These are phyloP conservation scores for Anisogramma anomala DNA, from an alignment of 2,329 filamentous ascomycete genomes.

Conservation along the genomic window DNA sequence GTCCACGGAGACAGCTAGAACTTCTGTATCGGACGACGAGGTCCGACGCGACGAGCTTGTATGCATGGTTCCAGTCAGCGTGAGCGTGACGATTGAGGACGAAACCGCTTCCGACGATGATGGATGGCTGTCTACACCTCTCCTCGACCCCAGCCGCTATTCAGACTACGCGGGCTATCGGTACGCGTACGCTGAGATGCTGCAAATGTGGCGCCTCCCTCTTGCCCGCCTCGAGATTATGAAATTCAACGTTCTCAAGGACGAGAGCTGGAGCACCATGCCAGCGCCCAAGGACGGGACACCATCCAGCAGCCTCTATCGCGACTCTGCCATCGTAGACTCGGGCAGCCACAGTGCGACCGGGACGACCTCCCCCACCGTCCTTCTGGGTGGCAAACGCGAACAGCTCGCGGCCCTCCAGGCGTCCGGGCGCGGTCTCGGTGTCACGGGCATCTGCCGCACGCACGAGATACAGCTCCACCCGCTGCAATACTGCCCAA, in stretches of 20 bases:
- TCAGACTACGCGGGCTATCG: conserved; percentile 48
- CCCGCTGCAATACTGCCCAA: conserved; percentile 37
- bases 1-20: conserved; percentile 35
- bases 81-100: conserved; percentile 46
- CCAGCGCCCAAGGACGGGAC: conserved; percentile 3
- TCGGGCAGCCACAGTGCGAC: conserved; percentile 28
- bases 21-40: conserved; percentile 45
- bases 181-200: conserved; percentile 55
- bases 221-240: conserved; percentile 53
- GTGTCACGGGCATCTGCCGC: conserved; percentile 51
- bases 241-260: conserved; percentile 55
- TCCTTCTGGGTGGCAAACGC: conserved; percentile 43
- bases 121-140: conserved; percentile 48
- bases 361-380: conserved; percentile 25
- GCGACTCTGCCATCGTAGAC: conserved; percentile 24
- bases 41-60: conserved; percentile 33
- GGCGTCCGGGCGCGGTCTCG: conserved; percentile 44
- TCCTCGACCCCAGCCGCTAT: conserved; percentile 41
- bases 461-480: conserved; percentile 52
- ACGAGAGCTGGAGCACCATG: conserved; percentile 24
- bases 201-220: conserved; percentile 55
- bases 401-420: conserved; percentile 40
- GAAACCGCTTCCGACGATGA: conserved; percentile 58
- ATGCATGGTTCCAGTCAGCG: conserved; percentile 38
- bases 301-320: conserved; percentile 23